Base-by-base conservation (phyloP, 2,329 filamentous ascomycete species). In the Aspergillus sojae region DNA sequence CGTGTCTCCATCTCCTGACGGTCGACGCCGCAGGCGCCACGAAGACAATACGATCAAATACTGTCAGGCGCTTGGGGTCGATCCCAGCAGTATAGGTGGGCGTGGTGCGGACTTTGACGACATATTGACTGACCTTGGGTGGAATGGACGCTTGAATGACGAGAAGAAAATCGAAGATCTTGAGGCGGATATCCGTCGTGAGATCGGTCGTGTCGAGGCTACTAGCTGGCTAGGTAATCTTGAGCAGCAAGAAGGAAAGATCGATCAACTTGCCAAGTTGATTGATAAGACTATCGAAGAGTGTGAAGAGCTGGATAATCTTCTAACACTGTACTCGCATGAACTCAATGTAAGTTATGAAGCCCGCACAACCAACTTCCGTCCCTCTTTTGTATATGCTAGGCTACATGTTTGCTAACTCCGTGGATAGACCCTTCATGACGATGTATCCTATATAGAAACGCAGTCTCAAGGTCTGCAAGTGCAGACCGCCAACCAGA, bases 391-490 rank as follows among this genome's bases (percentile, higher is more conserved):
- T 30, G 10, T 32, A n/a, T n/a, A 52, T 52, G 39, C n/a, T n/a
- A n/a, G 48, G 26, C 41, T 26, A 50, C 56, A 21, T 23, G 41
- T 30, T 53, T 62, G 7, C 34, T 45, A 32, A 34, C 46, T 57
- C 59, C 41, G 23, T 23, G 3, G 64, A 30, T 73, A 96, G 91
- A 98, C 94, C 56, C 84, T 99, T 34, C 93, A 94, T 62, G 94
- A 98, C 57, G 95, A 99, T 72, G 96, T 99, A 70, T 90, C 93
- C 4, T 98, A 96, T 75, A 98, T 99, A 68, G 95, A 99, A 80
- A 93, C 95, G 2, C 95, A 99, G 78, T 94, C 93, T 7, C 94
- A 99, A 79, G 95, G 95, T 82, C 82, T 99, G 54, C 95, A 99
- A 73, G 94, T 99, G 7, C 95, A 98, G 78, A 94, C 94, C 23